A percentile compares a stretch with the other conserved stretches of the same genome.
Evolutionary conservation across 345 rosid genomes (phyloP).

Genomic region (Murraya koenigii): DNA sequence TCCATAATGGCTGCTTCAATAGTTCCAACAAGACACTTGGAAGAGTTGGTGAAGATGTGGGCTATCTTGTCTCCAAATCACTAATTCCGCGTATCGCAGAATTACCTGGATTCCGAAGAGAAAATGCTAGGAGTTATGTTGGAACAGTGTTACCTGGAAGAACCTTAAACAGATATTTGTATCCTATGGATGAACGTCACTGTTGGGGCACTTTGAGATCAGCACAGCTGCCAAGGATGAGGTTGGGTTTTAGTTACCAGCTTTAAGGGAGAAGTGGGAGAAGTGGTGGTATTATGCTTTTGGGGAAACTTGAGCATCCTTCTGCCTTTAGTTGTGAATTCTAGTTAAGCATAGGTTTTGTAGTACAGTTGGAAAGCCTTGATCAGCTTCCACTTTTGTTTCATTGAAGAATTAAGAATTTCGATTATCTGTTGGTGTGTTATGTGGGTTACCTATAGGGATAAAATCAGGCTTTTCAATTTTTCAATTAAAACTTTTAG

Average conservation of each 20-base stretch:
- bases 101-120: neutral
- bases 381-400: neutral
- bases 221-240: neutral
- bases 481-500: too few species aligned
- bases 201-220: neutral
- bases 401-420: neutral
- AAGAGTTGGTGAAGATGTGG: neutral
- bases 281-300: neutral
- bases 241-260: neutral
- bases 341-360: too few species aligned
- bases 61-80: neutral
- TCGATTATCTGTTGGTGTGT: neutral
- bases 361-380: too few species aligned
- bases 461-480: too few species aligned
- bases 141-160: neutral
- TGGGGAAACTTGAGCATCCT: neutral
- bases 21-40: neutral
- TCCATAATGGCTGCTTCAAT: too few species aligned
- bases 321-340: neutral
- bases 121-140: neutral
- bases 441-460: too few species aligned
- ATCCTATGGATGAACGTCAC: constrained; percentile 1
- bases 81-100: neutral
- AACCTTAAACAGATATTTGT: constrained; percentile 4
- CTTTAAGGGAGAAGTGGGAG: neutral